These are phyloP conservation scores for Plasmodium blacklocki DNA, from an alignment of 169 alveolate genomes.

Conservation along the genomic window DNA sequence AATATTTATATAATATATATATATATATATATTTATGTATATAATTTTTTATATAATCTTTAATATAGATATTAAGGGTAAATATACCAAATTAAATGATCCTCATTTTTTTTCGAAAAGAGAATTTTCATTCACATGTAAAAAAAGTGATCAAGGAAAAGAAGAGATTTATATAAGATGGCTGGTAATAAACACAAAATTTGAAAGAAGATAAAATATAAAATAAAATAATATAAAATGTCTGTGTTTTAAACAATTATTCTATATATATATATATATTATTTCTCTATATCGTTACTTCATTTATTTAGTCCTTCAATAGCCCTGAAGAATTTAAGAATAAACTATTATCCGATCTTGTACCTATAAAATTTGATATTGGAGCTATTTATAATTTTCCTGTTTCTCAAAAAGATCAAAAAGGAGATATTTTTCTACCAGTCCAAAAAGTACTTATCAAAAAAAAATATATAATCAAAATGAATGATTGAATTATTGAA, in stretches of 20 bases:
- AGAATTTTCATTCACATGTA: constrained; percentile 74
- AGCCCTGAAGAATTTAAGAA: constrained; percentile 59
- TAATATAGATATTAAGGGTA: constrained; percentile 50
- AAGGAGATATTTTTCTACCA: constrained; percentile 81
- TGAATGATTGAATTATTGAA: too few relatives aligned
- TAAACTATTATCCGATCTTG: constrained; percentile 33
- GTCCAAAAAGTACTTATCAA: constrained; percentile 74
- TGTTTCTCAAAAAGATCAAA: constrained; percentile 85
- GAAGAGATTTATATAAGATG: constrained; percentile 69
- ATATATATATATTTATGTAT: neutral
- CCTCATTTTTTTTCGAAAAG: constrained; percentile 61
- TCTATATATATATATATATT: neutral
- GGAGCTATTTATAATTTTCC: constrained; percentile 96
- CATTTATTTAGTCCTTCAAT: constrained; percentile 36
- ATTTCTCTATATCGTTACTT: neutral
- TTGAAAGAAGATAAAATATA: constrained; percentile 5
- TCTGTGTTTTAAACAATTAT: neutral
- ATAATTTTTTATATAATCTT: too few relatives aligned
- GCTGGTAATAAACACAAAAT: constrained; percentile 35
- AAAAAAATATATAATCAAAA: too few relatives aligned
- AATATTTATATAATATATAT: constrained; percentile 2
- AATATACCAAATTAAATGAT: constrained; percentile 39
- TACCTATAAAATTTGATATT: constrained; percentile 89
- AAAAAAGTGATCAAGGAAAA: constrained; percentile 62
- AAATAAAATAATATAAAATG: neutral